Evolutionary conservation across 441 rosid species (phyloP), one percentile per base, ranked within the genome.

Genomic region (Biscutella laevigata): DNA sequence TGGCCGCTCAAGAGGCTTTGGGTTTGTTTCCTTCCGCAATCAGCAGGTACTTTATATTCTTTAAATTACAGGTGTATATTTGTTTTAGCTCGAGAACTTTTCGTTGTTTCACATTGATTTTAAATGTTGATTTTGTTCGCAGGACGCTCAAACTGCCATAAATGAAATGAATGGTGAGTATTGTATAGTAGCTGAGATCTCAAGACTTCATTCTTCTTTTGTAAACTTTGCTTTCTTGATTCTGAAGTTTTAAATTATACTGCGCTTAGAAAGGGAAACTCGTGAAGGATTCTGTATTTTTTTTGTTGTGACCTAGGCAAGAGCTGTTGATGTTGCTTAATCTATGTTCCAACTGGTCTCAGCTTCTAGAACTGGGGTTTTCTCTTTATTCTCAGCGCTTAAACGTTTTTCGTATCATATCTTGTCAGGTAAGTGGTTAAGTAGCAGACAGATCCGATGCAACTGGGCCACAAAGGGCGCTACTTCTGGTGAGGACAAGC

Each of bases 1-100:
- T 33, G 94, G 96, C 21, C 90, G 94, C 8, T 88, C 96, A 17
- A 82, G 88, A 72, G 94, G 96, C 19, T 88, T 78, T 77, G 96
- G 94, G 14, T 88, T 88, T 69, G 90, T 88, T 62, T 84, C 96
- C 28, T 88, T 84, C 57, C 76, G 88, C 47, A 77, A 58, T 67
- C 94, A 82, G 69, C 94, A 78, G 84, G 94, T 84, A n/a, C n/a
- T 42, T 43, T 33, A 16, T 14, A 14, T 19, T 10, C 39, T 19
- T 59, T 19, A 17, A 16, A 45, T 39, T 38, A 66, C 19, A n/a
- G 0, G 4, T 44, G 48, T 4, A 56, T 11, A 9, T 45, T 57
- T 29, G 4, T 36, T 30, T 59, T 14, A 57, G 12, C 46, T 26
- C 2, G n/a, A n/a, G n/a, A n/a, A n/a, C 5, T 2, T 51, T 45